Base-by-base conservation (phyloP, 768 basidiomycete genomes). In the Russula earlei region DNA sequence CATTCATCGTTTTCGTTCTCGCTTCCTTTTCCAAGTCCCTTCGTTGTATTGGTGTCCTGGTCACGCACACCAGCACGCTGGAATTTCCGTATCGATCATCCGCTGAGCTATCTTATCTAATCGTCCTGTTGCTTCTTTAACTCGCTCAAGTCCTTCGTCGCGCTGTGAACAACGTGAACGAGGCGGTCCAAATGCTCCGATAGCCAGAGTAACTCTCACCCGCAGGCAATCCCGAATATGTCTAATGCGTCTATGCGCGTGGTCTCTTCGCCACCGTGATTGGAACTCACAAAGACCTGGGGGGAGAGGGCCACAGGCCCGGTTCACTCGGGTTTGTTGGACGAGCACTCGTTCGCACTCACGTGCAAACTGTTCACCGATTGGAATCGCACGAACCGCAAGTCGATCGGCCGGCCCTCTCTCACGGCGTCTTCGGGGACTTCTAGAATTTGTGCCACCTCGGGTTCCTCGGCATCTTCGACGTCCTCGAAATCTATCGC, bases 371-470 rank as follows among this genome's bases (percentile, higher is more conserved):
- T 79, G 55, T 77, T 84, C 54, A 87, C 83, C 19, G 67, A 70
- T 70, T 85, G 85, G 67, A 90, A 87, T 31, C 83, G 74, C 15
- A 88, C 86, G 63, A 75, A 82, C 53, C 81, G 76, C 62, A 89
- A 67, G 15, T 72, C 60, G 41, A 87, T 72, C 42, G 67, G 72
- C 20, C 74, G 75, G 25, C 79, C 79, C 40, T 76, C 69, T 41
- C 63, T 67, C 17, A 76, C 75, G 58, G 80, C 76, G 31, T 77
- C 77, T 57, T 74, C 71, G 22, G 71, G 66, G 19, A 89, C 64
- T 40, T 75, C 74, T 33, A 87, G 46, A 25, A 81, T 70, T 67
- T 89, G 87, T 9, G 79, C 75, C 9, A 78, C 79, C 44, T 70
- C 70, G 1, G 71, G 69, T 49, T 81, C 78, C 40, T 69, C 66